Conservation (phyloP, 495 filamentous ascomycete genomes). For the Aspergillus conjunctus region DNA sequence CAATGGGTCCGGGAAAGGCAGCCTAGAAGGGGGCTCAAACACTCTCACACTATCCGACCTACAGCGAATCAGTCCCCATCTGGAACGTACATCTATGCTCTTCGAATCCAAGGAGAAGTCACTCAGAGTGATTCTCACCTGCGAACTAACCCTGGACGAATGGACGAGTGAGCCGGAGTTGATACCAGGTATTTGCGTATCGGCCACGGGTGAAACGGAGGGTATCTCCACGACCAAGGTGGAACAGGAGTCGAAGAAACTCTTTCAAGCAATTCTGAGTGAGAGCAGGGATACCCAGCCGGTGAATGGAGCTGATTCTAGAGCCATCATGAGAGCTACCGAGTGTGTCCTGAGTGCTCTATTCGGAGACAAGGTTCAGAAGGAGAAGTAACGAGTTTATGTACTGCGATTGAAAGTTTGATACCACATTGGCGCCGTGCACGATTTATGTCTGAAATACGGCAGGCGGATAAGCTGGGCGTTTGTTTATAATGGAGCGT, state of each 20-base stretch:
- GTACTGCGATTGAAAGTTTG: neutral
- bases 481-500: neutral
- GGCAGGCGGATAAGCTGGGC: neutral
- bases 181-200: slow-evolving; percentile 38
- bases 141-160: slow-evolving; percentile 37
- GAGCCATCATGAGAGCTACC: slow-evolving; percentile 39
- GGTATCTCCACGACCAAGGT: slow-evolving; percentile 31
- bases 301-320: slow-evolving; percentile 24
- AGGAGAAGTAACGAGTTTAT: neutral
- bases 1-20: neutral
- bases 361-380: slow-evolving; percentile 26
- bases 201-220: slow-evolving; percentile 21
- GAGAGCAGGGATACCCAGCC: slow-evolving; percentile 23
- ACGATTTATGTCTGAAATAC: neutral
- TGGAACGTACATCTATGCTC: slow-evolving; percentile 45
- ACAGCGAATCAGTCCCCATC: slow-evolving; percentile 38
- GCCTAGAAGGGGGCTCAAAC: slow-evolving; percentile 10
- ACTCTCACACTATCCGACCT: slow-evolving; percentile 30
- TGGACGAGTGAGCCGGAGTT: slow-evolving; percentile 48
- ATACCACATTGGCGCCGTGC: neutral
- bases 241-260: slow-evolving; percentile 41
- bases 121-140: slow-evolving; percentile 37
- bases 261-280: slow-evolving; percentile 43
- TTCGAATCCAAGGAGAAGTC: slow-evolving; percentile 30
- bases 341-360: slow-evolving; percentile 39